Evolutionary conservation across 495 filamentous ascomycete species (phyloP), one percentile per base, ranked within the genome.

Genomic region (Penicillium diatomitis): DNA sequence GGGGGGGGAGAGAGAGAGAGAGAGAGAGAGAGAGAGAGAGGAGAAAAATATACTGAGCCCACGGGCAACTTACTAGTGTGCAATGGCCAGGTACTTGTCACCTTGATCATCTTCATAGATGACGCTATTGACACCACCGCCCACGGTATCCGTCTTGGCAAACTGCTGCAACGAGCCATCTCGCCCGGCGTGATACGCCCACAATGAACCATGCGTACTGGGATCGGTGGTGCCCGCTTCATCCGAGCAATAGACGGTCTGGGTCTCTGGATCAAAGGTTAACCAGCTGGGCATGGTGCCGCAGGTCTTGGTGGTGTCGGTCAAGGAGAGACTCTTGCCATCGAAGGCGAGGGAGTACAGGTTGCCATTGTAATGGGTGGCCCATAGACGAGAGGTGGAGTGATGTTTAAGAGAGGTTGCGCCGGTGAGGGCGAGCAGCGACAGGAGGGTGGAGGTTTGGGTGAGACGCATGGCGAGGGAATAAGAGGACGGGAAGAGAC

Each of bases 231-330:
- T 53, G 20, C 85, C 83, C 48, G 81, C 74, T 48, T 86, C 83
- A 46, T 84, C 75, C 32, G 79, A 61, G 65, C 80, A 84, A 67
- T 83, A 86, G 27, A 86, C 56, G 7, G 73, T 65, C 7, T 62
- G 56, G 36, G 72, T 66, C 39, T 60, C 53, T 9, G 66, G 11
- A 61, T 95, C 79, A 33, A 78, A 67, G 6, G 72, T 72, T 41
- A 85, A 58, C 79, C 80, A 85, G 40, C 78, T 77, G n/a, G 81
- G 76, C 54, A 77, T 75, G 12, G 55, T 52, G 9, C 69, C 75
- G 63, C 80, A 84, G 36, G 67, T 62, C 34, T 67, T 49, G 10
- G 64, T 50, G 10, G 59, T 52, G 30, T 63, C 68, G 37, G 71
- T 62, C 31, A 71, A 65, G 20, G 66, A 61, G 34, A 74, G 64